Percentiles rank a stretch among this genome's conserved stretches.
These are phyloP conservation scores for Trichocladium uniseriatum DNA, from an alignment of 495 filamentous ascomycete genomes.

Conservation along the genomic window DNA sequence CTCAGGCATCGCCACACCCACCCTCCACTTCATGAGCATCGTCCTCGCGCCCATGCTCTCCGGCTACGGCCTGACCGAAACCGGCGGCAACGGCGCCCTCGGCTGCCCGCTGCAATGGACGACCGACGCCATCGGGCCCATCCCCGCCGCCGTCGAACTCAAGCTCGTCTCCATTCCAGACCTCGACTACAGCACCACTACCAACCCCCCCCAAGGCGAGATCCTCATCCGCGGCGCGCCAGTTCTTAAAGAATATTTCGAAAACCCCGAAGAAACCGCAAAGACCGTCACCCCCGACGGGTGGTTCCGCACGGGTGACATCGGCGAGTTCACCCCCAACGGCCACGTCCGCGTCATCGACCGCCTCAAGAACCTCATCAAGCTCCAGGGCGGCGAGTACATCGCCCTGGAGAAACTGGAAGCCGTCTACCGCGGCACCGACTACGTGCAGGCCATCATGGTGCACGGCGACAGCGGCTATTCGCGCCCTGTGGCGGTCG, in stretches of 20 bases:
- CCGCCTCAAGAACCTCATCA: conserved; percentile 77
- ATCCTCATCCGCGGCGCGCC: conserved; percentile 64
- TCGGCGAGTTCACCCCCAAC: conserved; percentile 60
- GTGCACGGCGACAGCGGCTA: conserved; percentile 45
- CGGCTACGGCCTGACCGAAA: conserved; percentile 88
- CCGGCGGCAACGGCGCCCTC: conserved; percentile 60
- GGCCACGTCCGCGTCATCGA: conserved; percentile 84
- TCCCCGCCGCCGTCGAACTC: conserved; percentile 53
- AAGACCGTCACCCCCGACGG: conserved; percentile 74
- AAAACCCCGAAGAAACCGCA: conserved; percentile 70
- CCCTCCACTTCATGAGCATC: conserved; percentile 71
- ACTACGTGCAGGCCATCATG: conserved; percentile 50
- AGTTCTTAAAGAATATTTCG: conserved; percentile 68
- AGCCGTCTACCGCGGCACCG: conserved; percentile 49
- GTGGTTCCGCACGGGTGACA: conserved; percentile 90
- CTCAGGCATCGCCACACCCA: conserved; percentile 65
- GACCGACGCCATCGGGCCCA: conserved; percentile 64
- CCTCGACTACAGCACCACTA: conserved; percentile 69
- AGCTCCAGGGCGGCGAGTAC: conserved; percentile 57
- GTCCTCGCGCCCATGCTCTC: conserved; percentile 65
- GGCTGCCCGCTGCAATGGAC: conserved; percentile 60
- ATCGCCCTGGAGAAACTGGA: conserved; percentile 60
- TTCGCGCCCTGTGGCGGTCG: conserved; percentile 47
- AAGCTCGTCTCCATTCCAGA: conserved; percentile 76
- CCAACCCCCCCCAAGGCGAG: conserved; percentile 78